Conservation (phyloP, 75 land plant species). For the Sequoiadendron giganteum region DNA sequence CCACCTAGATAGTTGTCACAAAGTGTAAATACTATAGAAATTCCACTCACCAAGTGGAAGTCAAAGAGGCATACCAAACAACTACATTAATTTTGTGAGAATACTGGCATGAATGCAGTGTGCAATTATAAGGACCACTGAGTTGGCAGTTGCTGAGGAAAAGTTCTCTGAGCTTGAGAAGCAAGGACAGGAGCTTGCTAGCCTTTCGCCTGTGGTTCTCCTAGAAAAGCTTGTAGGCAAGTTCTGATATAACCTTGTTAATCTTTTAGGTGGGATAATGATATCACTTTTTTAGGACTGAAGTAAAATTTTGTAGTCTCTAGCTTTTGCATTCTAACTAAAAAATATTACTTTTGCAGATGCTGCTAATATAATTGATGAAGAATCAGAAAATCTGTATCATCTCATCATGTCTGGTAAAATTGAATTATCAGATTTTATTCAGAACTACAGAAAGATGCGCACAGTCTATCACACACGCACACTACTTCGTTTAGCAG, state of each 20-base stretch:
- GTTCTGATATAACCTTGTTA: neutral
- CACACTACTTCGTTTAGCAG: conserved; percentile 66
- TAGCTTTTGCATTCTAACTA: neutral
- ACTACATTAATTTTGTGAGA: neutral
- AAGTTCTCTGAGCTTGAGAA: conserved; percentile 66
- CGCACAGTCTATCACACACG: conserved; percentile 67
- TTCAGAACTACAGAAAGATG: conserved; percentile 75
- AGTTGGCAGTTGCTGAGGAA: conserved; percentile 92
- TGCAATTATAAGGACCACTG: conserved; percentile 85
- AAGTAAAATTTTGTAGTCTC: neutral
- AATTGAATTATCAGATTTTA: conserved; percentile 60
- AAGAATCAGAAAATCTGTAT: conserved; percentile 76
- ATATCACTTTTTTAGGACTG: neutral
- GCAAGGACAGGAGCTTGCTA: conserved; percentile 59
- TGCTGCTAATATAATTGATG: conserved; percentile 67
- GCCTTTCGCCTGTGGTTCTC: conserved; percentile 48
- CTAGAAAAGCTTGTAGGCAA: conserved; percentile 75
- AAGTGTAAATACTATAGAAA: neutral
- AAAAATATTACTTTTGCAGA: conserved; percentile 38
- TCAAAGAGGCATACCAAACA: neutral
- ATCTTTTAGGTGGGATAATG: neutral
- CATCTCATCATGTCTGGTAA: conserved; percentile 53
- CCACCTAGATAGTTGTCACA: neutral
- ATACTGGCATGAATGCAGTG: conserved; percentile 45
- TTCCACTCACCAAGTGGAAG: neutral